These are phyloP conservation scores for Rhodotorula sp. DNA, from an alignment of 1,284 basidiomycete genomes.

Conservation along the genomic window DNA sequence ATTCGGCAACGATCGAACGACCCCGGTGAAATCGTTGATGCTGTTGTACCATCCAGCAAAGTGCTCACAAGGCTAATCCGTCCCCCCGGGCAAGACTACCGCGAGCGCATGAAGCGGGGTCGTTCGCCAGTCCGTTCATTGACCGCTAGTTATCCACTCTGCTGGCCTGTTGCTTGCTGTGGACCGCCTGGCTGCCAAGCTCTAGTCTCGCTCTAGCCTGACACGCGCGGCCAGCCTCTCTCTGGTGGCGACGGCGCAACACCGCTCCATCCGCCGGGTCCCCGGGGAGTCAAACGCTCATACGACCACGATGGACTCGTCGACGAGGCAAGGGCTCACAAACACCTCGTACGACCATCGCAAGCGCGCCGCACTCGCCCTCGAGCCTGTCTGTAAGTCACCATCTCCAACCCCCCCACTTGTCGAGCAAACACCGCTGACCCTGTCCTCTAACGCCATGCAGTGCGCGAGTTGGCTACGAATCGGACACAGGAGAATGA, in stretches of 20 bases:
- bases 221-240: too few relatives aligned
- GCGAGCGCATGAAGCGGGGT: neutral
- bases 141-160: neutral
- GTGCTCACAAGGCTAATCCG: neutral
- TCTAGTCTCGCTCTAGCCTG: too few relatives aligned
- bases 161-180: neutral
- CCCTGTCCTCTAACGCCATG: slow-evolving; percentile 47
- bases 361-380: slow-evolving; percentile 89
- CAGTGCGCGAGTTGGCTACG: slow-evolving; percentile 81
- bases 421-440: slow-evolving; percentile 44
- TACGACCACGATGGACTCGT: too few relatives aligned
- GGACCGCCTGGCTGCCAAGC: neutral
- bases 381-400: slow-evolving; percentile 57
- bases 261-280: neutral
- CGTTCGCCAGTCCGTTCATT: neutral
- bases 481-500: slow-evolving; percentile 63
- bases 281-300: too few relatives aligned
- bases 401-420: neutral
- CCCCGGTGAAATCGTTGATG: neutral
- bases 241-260: neutral
- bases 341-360: slow-evolving; percentile 73
- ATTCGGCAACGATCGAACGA: neutral
- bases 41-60: neutral
- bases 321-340: slow-evolving; percentile 11
- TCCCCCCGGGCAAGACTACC: neutral